Evolutionary conservation across 169 alveolate species (phyloP), one percentile per base, ranked within the genome.

Genomic region (Prorocentrum cordatum): DNA sequence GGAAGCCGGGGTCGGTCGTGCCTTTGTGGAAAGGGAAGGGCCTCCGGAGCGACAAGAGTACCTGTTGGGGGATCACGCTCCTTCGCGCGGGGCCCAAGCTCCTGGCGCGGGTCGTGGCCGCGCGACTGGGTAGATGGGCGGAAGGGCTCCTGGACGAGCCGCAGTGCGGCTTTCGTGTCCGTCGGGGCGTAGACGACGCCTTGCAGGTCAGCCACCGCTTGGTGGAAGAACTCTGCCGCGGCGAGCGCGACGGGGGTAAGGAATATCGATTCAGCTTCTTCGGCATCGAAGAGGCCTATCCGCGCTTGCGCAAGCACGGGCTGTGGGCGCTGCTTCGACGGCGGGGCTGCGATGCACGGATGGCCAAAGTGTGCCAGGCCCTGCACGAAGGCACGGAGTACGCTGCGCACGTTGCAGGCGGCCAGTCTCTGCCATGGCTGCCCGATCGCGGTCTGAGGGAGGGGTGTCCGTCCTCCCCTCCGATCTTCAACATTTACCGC

Each of bases 391-490:
- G 42, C n/a, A 70, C 82, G 31, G 0, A 22, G 0, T 70, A 27
- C 16, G 9, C 7, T 9, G 82, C 4, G 2, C 42, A 26, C 66
- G 33, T 68, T 0, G 61, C 35, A 6, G 38, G 38, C 29, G 79
- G 79, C 33, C 38, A 68, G 10, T 68, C 79, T 5, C 0, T n/a
- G 22, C 24, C 79, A 22, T 68, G 79, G 79, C 35, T 68, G 2
- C 35, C 79, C 0, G 59, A 68, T 7, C 35, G 79, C 0, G 79
- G 79, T 1, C 61, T 68, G 7, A 58, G 79, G 22, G 79, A 68
- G 31, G 79, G 79, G 0, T 68, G 79, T 27, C 79, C 79, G 12
- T 68, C 79, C 24, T 68, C 79, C 35, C 79, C 61, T 0, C 38
- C 38, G 0, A 33, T 68, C 7, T 68, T 68, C 20, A 35, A 36